Base-by-base conservation (phyloP, 73 alveolate genomes). In the Paramecium octaurelia region DNA sequence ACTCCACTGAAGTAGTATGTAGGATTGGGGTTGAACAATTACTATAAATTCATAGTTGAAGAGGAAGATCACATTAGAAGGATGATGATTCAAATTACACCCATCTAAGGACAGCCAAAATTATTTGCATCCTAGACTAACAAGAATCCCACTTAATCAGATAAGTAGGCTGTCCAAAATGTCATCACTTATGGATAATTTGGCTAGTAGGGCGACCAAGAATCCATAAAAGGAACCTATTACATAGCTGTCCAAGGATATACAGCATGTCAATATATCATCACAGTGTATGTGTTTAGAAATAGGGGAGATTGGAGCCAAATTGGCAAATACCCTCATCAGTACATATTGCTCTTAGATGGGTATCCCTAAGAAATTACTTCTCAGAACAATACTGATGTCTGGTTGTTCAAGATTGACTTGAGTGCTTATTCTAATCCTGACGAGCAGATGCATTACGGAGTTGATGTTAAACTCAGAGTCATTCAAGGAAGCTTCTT, bases 81-180 rank as follows among this genome's bases (percentile, higher is more conserved):
- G 35, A 12, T 73, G 59, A 36, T 73, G 60, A 36, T 73, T 73
- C 14, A 34, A n/a, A 24, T 73, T 34, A 73, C 57, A 12, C 87
- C 87, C 14, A 73, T 73, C 3, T 43, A 73, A 73, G 87, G 87
- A 29, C 38, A 73, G 4, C 87, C 87, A 14, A 73, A 36, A 73
- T 4, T 73, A 18, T 73, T 12, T 73, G 31, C 34, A 8, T 73
- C 87, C 3, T 8, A 36, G 18, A 73, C 87, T 2, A 38, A 35
- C 36, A 8, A 35, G 54, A 35, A 16, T 9, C 87, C 87, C 4
- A 21, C 21, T 12, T 7, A 36, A 35, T 3, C 12, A 18, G 87
- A 73, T n/a, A 16, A 21, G 40, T 36, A 34, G 6, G 57, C 38
- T 36, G 64, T 36, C 1, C 11, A 73, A 40, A 73, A 73, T 73